A percentile compares a stretch with the other conserved stretches of the same genome.
phyloP scores from a whole-genome alignment of 306 rosid genomes.

The Prunus davidiana region DNA sequence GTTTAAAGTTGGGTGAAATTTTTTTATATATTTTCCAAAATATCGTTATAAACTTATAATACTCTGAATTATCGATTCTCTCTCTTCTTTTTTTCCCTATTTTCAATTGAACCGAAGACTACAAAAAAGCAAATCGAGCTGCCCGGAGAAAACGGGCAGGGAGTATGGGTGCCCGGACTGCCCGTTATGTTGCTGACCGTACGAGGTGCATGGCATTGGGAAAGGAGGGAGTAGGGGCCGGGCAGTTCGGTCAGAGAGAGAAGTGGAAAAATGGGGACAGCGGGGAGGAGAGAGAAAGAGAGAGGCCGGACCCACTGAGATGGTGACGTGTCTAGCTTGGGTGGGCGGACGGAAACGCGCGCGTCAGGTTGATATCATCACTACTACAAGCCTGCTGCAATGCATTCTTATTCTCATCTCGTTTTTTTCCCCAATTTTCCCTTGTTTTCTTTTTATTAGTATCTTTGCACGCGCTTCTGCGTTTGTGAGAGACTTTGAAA shows the following conservation, averaged over 20 bases:
- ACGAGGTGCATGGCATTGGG: conserved; percentile 6
- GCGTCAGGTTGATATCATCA: conserved; percentile 50
- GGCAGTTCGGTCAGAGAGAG: conserved; percentile 47
- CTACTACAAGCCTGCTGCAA: neutral
- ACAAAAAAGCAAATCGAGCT: conserved; percentile 29
- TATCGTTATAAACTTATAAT: conserved; percentile 10
- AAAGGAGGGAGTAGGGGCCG: conserved; percentile 8
- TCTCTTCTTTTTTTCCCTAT: conserved; percentile 1
- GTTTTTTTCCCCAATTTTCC: neutral
- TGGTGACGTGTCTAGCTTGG: conserved; percentile 45
- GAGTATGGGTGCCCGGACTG: conserved; percentile 30
- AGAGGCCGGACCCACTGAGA: conserved; percentile 29
- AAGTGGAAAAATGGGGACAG: conserved; percentile 25
- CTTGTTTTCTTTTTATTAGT: neutral
- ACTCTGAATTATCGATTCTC: conserved; percentile 33
- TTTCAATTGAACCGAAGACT: conserved; percentile 30
- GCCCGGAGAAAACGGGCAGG: conserved; percentile 44
- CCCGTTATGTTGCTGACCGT: conserved; percentile 18
- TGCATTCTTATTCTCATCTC: neutral
- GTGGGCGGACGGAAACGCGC: conserved; percentile 35
- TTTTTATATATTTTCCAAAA: neutral
- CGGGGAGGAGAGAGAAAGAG: conserved; percentile 45
- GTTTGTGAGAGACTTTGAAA: too few relatives aligned
- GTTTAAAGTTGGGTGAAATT: conserved; percentile 40
- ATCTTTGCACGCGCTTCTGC: fast-evolving